Percentiles rank a stretch among this genome's conserved stretches.
Evolutionary conservation across 1,284 basidiomycete genomes (phyloP).

Genomic region (Grifola frondosa): DNA sequence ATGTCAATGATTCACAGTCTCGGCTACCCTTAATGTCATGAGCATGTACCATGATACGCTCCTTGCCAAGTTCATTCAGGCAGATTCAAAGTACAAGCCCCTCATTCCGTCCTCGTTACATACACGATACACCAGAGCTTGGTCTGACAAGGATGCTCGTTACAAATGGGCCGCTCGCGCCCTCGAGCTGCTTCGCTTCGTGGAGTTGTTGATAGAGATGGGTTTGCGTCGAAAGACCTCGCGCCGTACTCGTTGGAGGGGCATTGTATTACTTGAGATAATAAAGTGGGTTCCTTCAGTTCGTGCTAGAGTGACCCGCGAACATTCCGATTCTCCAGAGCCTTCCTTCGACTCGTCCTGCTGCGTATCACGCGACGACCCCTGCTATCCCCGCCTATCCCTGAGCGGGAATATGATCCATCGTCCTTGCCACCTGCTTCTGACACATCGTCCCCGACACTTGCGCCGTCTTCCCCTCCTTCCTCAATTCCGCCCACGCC

Average conservation of each 20-base stretch:
- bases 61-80: conserved; percentile 63
- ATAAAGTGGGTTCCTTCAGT: conserved; percentile 65
- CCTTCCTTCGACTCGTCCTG: conserved; percentile 67
- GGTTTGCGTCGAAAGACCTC: conserved; percentile 69
- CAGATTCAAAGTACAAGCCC: conserved; percentile 64
- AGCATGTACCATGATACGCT: conserved; percentile 89
- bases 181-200: conserved; percentile 74
- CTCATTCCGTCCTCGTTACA: conserved; percentile 68
- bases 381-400: conserved; percentile 71
- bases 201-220: conserved; percentile 87
- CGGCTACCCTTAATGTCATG: conserved; percentile 69
- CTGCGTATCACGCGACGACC: conserved; percentile 75
- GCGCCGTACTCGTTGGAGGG: conserved; percentile 63
- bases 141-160: conserved; percentile 61
- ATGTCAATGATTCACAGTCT: conserved; percentile 46
- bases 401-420: conserved; percentile 84
- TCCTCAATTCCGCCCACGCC: conserved; percentile 57
- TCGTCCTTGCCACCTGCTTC: conserved; percentile 59
- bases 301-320: neutral
- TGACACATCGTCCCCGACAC: conserved; percentile 52
- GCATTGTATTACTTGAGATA: conserved; percentile 70
- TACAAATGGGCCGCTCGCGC: conserved; percentile 79
- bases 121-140: conserved; percentile 81
- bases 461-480: conserved; percentile 53
- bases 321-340: conserved; percentile 45